Conservation (phyloP, 2,329 filamentous ascomycete genomes). For the Exophiala mesophila region DNA sequence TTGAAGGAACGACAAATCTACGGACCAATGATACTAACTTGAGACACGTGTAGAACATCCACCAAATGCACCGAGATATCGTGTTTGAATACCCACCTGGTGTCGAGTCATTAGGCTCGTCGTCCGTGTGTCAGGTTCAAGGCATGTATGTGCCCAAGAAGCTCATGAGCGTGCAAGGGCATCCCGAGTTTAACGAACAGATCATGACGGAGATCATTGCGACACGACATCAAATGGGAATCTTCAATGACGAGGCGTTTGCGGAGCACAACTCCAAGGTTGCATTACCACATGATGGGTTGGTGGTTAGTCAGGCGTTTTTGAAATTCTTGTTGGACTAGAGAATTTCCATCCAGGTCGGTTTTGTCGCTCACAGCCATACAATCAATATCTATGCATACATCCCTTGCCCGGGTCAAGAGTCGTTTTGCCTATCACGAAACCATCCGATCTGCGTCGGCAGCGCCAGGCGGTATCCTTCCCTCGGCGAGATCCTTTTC, state of each 20-base stretch:
- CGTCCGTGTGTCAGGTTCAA: conserved; percentile 67
- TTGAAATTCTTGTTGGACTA: conserved; percentile 67
- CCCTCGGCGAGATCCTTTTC: conserved; percentile 93
- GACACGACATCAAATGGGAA: conserved; percentile 58
- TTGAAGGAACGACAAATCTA: too few species aligned
- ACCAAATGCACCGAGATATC: conserved; percentile 83
- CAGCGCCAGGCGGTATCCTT: conserved; percentile 64
- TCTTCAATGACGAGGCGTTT: conserved; percentile 66
- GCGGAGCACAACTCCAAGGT: conserved; percentile 64
- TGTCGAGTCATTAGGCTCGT: conserved; percentile 60
- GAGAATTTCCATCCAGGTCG: too few species aligned
- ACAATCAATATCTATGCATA: too few species aligned
- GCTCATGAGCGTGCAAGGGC: conserved; percentile 75
- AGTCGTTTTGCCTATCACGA: too few species aligned
- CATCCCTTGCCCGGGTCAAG: too few species aligned
- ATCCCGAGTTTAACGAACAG: conserved; percentile 72
- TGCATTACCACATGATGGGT: conserved; percentile 67
- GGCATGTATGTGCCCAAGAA: conserved; percentile 66
- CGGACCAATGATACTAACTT: too few species aligned
- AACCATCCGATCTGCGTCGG: conserved; percentile 33
- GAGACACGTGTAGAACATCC: conserved; percentile 50
- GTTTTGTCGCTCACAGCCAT: too few species aligned
- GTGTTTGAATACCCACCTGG: conserved; percentile 60
- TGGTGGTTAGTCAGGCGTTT: conserved; percentile 69
- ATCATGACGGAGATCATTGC: conserved; percentile 67